Evolutionary conservation across 768 basidiomycete species (phyloP), one percentile per base, ranked within the genome.

Genomic region (Trametes maxima): DNA sequence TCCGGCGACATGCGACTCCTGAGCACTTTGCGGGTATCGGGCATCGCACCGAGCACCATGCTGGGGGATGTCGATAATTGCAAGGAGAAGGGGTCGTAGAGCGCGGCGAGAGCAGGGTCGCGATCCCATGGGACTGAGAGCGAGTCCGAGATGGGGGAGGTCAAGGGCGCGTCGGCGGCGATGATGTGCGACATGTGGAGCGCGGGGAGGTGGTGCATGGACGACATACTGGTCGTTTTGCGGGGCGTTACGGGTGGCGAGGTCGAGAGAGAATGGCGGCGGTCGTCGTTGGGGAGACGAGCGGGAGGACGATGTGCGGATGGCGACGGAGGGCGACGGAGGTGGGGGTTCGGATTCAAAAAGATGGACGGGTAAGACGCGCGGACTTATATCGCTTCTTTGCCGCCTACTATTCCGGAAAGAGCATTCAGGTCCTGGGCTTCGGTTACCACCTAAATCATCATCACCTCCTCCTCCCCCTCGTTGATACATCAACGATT

Each of bases 101-200:
- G 59, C 58, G 68, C 40, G 64, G 67, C 68, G 76, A 79, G 78
- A 65, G 78, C 66, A 71, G 82, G 66, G 59, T 73, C 75, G 48
- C 72, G 71, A 69, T 86, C 82, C 83, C 84, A 87, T 17, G 68
- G 68, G 61, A 78, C 60, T 57, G 78, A 58, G 64, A 84, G 82
- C 24, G 77, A 70, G 46, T 68, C 65, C 49, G 78, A 73, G 57
- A 74, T 69, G 44, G 85, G 84, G 44, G 85, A 84, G 67, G 84
- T 78, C 46, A 88, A 78, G 61, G 82, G 78, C 40, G 82, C 80
- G 76, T 89, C 87, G 65, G 72, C 69, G 53, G 82, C 76, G 69
- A 85, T 82, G 69, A 87, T 78, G 65, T 84, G 80, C 66, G 85
- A 83, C 80, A 85, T 83, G 63, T 64, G 65, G 56, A 70, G 71